These are phyloP conservation scores for Bruguiera gymnorhiza DNA, from an alignment of 345 rosid genomes.

Conservation along the genomic window DNA sequence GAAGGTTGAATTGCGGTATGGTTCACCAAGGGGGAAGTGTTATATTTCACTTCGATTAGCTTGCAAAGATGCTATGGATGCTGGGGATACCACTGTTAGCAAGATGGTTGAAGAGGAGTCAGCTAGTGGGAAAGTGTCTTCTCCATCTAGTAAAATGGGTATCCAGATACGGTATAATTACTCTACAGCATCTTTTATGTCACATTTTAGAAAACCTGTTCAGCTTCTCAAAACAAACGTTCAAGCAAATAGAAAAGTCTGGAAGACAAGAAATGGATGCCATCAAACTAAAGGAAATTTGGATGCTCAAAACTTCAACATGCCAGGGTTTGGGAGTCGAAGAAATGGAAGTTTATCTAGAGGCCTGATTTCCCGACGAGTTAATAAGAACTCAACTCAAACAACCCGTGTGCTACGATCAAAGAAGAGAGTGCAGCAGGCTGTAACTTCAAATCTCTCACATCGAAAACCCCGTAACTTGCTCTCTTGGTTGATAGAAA, in stretches of 20 bases:
- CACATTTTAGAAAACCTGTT: not conserved
- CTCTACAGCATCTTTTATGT: constrained; percentile 7
- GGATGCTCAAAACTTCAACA: constrained; percentile 13
- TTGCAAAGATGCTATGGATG: constrained; percentile 32
- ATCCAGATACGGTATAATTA: constrained; percentile 8
- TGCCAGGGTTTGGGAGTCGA: constrained; percentile 1
- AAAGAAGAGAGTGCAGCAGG: constrained; percentile 49
- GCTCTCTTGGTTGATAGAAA: constrained; percentile 74
- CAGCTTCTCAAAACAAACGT: constrained; percentile 2
- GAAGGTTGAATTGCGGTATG: constrained; percentile 24
- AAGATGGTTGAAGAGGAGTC: constrained; percentile 14
- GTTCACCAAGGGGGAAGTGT: constrained; percentile 37
- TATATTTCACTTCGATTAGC: constrained; percentile 44
- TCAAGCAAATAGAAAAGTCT: constrained; percentile 22
- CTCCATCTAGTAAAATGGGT: constrained; percentile 3
- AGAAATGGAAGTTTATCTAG: constrained; percentile 10
- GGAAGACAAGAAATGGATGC: constrained; percentile 25
- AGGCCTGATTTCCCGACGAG: constrained; percentile 3
- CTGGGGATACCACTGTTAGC: constrained; percentile 13
- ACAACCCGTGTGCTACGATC: constrained; percentile 33
- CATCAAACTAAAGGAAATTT: constrained; percentile 14
- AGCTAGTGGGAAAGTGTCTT: constrained; percentile 7
- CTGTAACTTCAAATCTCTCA: constrained; percentile 30
- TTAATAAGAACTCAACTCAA: constrained; percentile 9
- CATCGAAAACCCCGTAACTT: constrained; percentile 47